These are phyloP conservation scores for Candida silvicultrix DNA, from an alignment of 805 yeast species.

Conservation along the genomic window DNA sequence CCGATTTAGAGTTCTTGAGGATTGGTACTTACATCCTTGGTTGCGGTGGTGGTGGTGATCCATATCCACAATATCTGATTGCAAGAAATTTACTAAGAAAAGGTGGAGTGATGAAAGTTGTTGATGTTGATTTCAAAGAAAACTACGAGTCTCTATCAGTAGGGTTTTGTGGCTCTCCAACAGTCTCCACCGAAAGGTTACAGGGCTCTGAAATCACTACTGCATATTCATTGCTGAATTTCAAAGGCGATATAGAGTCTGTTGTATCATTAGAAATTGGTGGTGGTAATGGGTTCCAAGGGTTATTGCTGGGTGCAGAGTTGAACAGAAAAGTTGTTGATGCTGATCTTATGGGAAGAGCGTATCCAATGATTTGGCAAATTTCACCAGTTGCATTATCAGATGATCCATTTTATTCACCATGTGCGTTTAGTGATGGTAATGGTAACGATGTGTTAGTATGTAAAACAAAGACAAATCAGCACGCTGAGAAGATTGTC, in stretches of 20 bases:
- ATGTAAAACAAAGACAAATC: conserved; percentile 26
- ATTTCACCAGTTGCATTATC: conserved; percentile 28
- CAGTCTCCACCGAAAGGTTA: conserved; percentile 38
- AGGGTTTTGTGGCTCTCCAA: conserved; percentile 40
- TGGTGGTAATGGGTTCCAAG: conserved; percentile 35
- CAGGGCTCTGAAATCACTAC: conserved; percentile 31
- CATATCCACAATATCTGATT: conserved; percentile 30
- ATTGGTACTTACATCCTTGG: conserved; percentile 39
- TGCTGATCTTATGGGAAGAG: conserved; percentile 42
- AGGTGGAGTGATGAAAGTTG: conserved; percentile 28
- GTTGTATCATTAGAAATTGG: conserved; percentile 36
- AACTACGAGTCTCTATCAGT: conserved; percentile 25
- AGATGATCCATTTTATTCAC: conserved; percentile 16
- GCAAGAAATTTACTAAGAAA: conserved; percentile 24
- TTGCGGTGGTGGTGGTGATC: conserved; percentile 42
- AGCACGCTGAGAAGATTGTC: conserved; percentile 29
- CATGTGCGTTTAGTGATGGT: conserved; percentile 32
- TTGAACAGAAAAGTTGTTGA: conserved; percentile 27
- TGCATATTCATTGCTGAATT: conserved; percentile 24
- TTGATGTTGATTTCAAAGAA: conserved; percentile 26
- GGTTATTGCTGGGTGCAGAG: conserved; percentile 23
- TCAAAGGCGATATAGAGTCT: conserved; percentile 24
- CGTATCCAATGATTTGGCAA: conserved; percentile 40
- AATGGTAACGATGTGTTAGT: conserved; percentile 34
- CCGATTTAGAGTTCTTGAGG: conserved; percentile 30